Conservation (phyloP, 805 yeast genomes). For the Spathaspora gorwiae region DNA sequence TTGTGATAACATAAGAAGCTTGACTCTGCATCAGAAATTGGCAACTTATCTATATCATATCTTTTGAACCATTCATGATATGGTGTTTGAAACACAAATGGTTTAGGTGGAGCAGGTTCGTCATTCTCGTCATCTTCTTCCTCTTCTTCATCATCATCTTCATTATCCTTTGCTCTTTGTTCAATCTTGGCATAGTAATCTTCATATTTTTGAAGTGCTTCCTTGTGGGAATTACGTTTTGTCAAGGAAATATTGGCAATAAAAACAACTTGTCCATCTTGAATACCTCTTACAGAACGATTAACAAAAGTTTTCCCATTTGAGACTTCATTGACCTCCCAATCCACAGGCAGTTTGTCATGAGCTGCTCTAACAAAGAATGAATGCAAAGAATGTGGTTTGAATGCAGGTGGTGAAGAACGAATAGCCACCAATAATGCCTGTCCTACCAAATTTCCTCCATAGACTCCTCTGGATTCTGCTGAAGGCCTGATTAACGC, state of each 20-base stretch:
- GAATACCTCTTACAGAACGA: conserved; percentile 24
- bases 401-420: conserved; percentile 23
- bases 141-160: conserved; percentile 21
- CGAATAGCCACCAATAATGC: conserved; percentile 30
- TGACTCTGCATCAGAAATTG: conserved; percentile 10
- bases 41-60: conserved; percentile 11
- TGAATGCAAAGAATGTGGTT: conserved; percentile 35
- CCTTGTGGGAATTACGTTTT: conserved; percentile 22
- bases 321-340: conserved; percentile 30
- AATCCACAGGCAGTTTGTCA: conserved; percentile 14
- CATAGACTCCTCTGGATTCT: conserved; percentile 24
- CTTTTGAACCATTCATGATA: conserved; percentile 28
- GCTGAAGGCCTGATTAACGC: conserved; percentile 24
- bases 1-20: conserved; percentile 18
- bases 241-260: conserved; percentile 33
- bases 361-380: conserved; percentile 21
- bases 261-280: conserved; percentile 20
- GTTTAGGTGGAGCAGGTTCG: conserved; percentile 21
- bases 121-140: conserved; percentile 23
- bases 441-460: conserved; percentile 33
- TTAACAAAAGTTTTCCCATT: conserved; percentile 35
- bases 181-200: conserved; percentile 15
- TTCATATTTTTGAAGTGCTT: conserved; percentile 17
- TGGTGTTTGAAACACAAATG: conserved; percentile 33
- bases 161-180: conserved; percentile 21